These are phyloP conservation scores for Spirogloea muscicola DNA, from an alignment of 139 green algal genomes.

Conservation along the genomic window DNA sequence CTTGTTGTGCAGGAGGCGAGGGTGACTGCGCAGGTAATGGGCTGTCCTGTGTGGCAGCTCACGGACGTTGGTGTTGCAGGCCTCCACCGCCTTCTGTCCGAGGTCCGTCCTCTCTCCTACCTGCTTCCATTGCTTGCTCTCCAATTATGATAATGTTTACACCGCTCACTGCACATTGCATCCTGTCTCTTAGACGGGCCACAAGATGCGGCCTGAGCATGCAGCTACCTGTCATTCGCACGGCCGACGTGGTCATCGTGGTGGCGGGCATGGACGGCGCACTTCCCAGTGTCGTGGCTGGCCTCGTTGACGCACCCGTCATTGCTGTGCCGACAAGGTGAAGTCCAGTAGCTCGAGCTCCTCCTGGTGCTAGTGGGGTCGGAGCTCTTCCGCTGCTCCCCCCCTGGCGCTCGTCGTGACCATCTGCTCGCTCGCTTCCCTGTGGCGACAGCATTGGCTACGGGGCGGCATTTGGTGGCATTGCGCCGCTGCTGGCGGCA, in stretches of 20 bases:
- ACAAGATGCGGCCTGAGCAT: too few species aligned
- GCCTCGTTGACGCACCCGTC: conserved; percentile 73
- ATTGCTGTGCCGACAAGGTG: conserved; percentile 39
- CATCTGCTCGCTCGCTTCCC: too few species aligned
- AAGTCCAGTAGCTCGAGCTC: too few species aligned
- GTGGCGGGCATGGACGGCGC: conserved; percentile 70
- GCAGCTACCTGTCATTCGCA: conserved; percentile 44
- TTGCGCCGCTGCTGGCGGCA: conserved; percentile 50
- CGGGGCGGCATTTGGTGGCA: conserved; percentile 58
- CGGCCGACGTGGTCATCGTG: conserved; percentile 76
- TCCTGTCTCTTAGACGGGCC: too few species aligned
- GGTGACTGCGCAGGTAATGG: conserved; percentile 52
- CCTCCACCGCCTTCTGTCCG: conserved; percentile 56
- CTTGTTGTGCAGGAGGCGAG: conserved; percentile 58
- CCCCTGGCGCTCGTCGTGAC: too few species aligned
- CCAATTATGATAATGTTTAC: too few species aligned
- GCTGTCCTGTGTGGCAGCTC: conserved; percentile 54
- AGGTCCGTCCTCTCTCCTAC: too few species aligned
- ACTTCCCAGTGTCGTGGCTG: conserved; percentile 60
- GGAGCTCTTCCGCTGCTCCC: too few species aligned
- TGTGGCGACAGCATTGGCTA: conserved; percentile 65
- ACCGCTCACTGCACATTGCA: too few species aligned
- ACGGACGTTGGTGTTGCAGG: conserved; percentile 60
- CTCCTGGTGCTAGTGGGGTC: too few species aligned
- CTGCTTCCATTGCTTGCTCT: too few species aligned